Conservation (phyloP, 2,329 filamentous ascomycete species). For the Aureobasidium namibiae region DNA sequence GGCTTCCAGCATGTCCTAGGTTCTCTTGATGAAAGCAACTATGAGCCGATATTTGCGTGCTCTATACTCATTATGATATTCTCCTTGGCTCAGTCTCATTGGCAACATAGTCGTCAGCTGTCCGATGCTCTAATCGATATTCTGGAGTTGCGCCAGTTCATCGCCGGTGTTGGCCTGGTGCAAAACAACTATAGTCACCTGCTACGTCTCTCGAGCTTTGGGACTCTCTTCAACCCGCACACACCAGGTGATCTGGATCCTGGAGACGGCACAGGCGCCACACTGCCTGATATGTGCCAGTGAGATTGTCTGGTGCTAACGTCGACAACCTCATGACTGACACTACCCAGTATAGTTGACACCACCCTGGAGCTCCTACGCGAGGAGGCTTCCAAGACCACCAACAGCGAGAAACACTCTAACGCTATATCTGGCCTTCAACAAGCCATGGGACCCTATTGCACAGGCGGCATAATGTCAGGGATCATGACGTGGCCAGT, state of each 20-base stretch:
- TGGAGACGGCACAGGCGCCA: background rate
- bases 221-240: background rate
- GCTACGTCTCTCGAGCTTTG: background rate
- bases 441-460: background rate
- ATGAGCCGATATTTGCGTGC: background rate
- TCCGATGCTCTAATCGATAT: background rate
- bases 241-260: background rate
- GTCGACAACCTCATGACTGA: background rate
- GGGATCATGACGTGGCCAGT: slow-evolving; percentile 4
- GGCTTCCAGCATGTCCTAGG: background rate
- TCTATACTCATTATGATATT: background rate
- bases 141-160: background rate
- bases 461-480: background rate
- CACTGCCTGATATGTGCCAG: background rate
- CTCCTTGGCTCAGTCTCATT: background rate
- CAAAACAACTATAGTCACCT: background rate
- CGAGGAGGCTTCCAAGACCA: background rate
- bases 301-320: background rate
- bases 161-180: background rate
- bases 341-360: background rate
- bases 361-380: background rate
- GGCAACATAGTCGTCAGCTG: background rate
- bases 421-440: background rate
- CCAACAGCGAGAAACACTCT: background rate
- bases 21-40: background rate